These are phyloP conservation scores for Pilaira anomala DNA, from an alignment of 192 early-diverging fungal species.

Conservation along the genomic window DNA sequence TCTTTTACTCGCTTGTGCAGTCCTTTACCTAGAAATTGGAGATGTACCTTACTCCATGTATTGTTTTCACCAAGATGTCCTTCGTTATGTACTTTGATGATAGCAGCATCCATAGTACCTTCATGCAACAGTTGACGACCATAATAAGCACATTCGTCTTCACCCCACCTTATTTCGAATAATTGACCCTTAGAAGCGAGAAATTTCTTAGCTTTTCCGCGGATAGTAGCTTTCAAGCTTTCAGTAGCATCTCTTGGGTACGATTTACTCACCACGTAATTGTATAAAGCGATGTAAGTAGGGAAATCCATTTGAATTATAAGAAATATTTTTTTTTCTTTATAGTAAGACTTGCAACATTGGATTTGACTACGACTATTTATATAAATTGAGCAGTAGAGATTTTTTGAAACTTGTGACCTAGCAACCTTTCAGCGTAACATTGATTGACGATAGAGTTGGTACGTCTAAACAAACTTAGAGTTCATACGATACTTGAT, in stretches of 20 bases:
- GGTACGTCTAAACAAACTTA: no score
- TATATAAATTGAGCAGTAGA: neutral
- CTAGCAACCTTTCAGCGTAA: no score
- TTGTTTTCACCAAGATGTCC: slow-evolving; percentile 14
- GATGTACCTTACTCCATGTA: neutral
- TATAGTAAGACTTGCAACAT: no score
- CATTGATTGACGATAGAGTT: no score
- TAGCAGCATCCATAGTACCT: neutral
- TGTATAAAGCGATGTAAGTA: neutral
- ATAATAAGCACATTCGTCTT: neutral
- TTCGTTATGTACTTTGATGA: slow-evolving; percentile 8
- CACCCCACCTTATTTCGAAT: no score
- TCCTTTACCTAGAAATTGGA: no score
- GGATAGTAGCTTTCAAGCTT: neutral
- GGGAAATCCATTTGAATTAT: neutral
- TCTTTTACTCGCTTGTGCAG: neutral
- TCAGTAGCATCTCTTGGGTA: neutral
- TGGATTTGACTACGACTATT: no score
- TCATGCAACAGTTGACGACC: slow-evolving; percentile 3
- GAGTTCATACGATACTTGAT: no score
- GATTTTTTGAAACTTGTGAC: no score
- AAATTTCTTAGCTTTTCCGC: neutral
- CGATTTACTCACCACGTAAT: neutral
- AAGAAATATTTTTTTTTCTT: no score
- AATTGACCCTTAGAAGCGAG: neutral